Conservation (phyloP, 1,284 basidiomycete genomes). For the Peniophora sp. region DNA sequence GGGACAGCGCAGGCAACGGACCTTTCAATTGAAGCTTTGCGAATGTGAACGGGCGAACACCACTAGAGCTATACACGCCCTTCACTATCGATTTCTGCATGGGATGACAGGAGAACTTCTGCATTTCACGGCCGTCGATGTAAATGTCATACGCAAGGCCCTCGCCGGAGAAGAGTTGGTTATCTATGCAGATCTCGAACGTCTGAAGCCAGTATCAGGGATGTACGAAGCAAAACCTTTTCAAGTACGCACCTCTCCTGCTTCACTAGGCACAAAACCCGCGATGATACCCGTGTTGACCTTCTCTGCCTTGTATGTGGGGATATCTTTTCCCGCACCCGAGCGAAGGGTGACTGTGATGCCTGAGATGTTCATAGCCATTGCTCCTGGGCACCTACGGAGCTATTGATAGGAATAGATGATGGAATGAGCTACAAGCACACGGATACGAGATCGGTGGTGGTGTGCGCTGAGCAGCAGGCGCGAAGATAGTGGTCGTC, state of each 20-base stretch:
- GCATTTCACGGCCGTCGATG: neutral
- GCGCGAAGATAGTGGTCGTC: too few relatives aligned
- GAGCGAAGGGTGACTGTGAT: too few relatives aligned
- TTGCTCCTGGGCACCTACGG: too few relatives aligned
- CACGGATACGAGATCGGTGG: too few relatives aligned
- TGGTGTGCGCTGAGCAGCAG: too few relatives aligned
- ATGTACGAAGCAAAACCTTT: too few relatives aligned
- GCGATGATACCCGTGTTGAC: neutral
- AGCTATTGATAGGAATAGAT: too few relatives aligned
- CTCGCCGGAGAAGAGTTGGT: neutral
- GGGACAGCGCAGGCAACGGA: neutral
- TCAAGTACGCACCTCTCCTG: neutral
- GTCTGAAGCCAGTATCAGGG: neutral
- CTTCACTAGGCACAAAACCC: conserved; percentile 1
- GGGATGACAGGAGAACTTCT: neutral
- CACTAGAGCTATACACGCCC: neutral
- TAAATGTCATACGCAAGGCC: neutral
- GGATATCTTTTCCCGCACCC: neutral
- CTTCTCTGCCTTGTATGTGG: neutral
- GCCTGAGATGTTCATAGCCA: too few relatives aligned
- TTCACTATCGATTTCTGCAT: neutral
- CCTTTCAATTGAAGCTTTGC: neutral
- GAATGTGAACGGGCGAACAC: neutral
- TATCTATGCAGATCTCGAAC: neutral
- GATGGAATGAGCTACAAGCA: too few relatives aligned